Conservation (phyloP, 192 early-diverging fungal species). For the Dissophora ornata region DNA sequence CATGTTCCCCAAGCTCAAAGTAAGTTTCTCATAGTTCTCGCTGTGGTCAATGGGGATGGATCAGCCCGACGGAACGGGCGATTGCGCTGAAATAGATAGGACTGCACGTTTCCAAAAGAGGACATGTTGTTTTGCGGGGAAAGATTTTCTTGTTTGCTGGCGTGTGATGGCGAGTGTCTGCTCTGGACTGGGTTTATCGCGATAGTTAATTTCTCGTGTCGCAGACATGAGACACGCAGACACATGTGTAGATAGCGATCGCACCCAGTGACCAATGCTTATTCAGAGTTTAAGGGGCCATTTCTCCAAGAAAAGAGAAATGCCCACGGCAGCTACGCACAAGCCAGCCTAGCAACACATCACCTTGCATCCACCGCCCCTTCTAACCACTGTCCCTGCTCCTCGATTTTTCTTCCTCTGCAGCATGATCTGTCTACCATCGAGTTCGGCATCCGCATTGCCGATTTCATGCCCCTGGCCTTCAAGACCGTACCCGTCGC, state of each 20-base stretch:
- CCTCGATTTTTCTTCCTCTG: neutral
- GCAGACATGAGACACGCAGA: constrained; percentile 8
- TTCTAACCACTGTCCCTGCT: neutral
- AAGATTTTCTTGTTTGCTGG: neutral
- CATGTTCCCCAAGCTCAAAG: constrained; percentile 54
- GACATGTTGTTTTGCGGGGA: constrained; percentile 20
- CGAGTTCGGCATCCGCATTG: constrained; percentile 73
- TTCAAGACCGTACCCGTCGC: constrained; percentile 73
- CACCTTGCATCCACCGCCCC: too few species aligned
- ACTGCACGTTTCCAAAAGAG: neutral
- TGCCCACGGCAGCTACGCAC: constrained; percentile 5
- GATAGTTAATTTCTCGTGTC: constrained; percentile 6
- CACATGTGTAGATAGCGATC: constrained; percentile 49
- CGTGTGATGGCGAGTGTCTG: constrained; percentile 36
- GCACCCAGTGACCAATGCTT: too few species aligned
- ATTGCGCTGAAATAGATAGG: too few species aligned
- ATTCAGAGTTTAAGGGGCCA: neutral
- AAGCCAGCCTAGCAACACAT: constrained; percentile 17
- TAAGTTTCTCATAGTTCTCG: constrained; percentile 37
- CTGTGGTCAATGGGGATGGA: too few species aligned
- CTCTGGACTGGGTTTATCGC: constrained; percentile 5
- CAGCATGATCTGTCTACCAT: constrained; percentile 55
- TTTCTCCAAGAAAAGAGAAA: too few species aligned
- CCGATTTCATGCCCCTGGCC: constrained; percentile 67
- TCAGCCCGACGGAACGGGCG: too few species aligned